phyloP scores from a whole-genome alignment of 768 basidiomycete species.

The Boletus tylopilopsis region DNA sequence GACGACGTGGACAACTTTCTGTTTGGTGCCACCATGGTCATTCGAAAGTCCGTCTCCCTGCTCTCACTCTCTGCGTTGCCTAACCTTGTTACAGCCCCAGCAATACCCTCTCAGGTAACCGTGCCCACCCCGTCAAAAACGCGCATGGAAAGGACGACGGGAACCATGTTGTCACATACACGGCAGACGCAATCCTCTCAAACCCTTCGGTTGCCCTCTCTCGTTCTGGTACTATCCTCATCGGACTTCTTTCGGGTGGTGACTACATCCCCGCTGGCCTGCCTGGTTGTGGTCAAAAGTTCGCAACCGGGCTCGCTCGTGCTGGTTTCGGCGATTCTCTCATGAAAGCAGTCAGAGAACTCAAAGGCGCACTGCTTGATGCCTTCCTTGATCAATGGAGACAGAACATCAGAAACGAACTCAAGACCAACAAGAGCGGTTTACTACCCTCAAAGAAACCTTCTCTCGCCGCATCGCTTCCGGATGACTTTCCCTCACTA shows the following conservation, averaged over 20 bases:
- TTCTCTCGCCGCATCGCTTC: slow-evolving; percentile 59
- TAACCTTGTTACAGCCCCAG: slow-evolving; percentile 48
- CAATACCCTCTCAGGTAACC: slow-evolving; percentile 69
- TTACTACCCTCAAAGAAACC: slow-evolving; percentile 61
- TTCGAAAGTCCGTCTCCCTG: slow-evolving; percentile 63
- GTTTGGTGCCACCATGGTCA: slow-evolving; percentile 79
- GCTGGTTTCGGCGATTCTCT: slow-evolving; percentile 78
- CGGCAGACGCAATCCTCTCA: slow-evolving; percentile 36
- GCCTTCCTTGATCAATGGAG: slow-evolving; percentile 64
- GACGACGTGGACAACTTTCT: slow-evolving; percentile 94
- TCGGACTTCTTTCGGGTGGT: slow-evolving; percentile 84
- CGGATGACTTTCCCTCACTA: slow-evolving; percentile 66
- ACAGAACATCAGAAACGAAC: slow-evolving; percentile 54
- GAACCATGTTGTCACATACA: slow-evolving; percentile 52
- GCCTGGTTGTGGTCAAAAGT: slow-evolving; percentile 62
- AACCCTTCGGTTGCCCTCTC: slow-evolving; percentile 50
- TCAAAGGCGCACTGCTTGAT: slow-evolving; percentile 42
- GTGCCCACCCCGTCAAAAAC: slow-evolving; percentile 58
- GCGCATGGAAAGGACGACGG: slow-evolving; percentile 70
- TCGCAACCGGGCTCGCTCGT: slow-evolving; percentile 73
- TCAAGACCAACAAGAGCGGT: slow-evolving; percentile 65
- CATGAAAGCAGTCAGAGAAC: slow-evolving; percentile 51
- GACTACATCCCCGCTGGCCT: slow-evolving; percentile 81
- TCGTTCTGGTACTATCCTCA: slow-evolving; percentile 68
- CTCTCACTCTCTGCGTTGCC: background rate